These are phyloP conservation scores for Suillus subalutaceus DNA, from an alignment of 768 basidiomycete genomes.

Conservation along the genomic window DNA sequence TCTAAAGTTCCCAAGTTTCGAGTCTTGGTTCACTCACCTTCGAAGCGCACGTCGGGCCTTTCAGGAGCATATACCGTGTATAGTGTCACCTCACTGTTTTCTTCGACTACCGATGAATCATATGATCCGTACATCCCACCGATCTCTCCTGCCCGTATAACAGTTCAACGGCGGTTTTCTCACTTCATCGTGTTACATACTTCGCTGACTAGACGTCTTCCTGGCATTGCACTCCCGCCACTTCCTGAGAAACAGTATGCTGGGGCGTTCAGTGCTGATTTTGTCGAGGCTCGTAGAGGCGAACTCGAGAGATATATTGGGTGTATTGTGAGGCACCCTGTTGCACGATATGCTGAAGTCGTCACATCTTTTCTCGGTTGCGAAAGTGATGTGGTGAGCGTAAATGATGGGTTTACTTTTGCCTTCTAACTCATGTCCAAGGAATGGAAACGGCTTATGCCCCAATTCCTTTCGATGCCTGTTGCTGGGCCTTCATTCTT, in stretches of 20 bases:
- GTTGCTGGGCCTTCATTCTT: conserved; percentile 79
- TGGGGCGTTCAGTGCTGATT: conserved; percentile 77
- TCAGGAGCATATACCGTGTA: conserved; percentile 78
- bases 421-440: conserved; percentile 29
- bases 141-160: conserved; percentile 55
- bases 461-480: conserved; percentile 59
- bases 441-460: conserved; percentile 74
- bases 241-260: conserved; percentile 87
- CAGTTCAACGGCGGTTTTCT: conserved; percentile 81
- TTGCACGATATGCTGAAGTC: conserved; percentile 78
- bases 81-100: conserved; percentile 74
- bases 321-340: conserved; percentile 71
- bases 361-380: conserved; percentile 79
- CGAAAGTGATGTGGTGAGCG: conserved; percentile 71
- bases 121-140: conserved; percentile 26
- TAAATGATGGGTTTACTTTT: conserved; percentile 1
- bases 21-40: conserved; percentile 78
- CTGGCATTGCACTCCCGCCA: conserved; percentile 78
- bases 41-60: conserved; percentile 67
- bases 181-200: conserved; percentile 82
- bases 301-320: conserved; percentile 81
- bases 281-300: conserved; percentile 79
- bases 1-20: conserved; percentile 72
- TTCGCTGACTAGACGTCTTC: conserved; percentile 65
- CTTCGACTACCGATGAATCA: conserved; percentile 19